Percentiles rank a stretch among this genome's conserved stretches.
phyloP scores from a whole-genome alignment of 2,329 filamentous ascomycete species.

The Paradendryphiella salina region DNA sequence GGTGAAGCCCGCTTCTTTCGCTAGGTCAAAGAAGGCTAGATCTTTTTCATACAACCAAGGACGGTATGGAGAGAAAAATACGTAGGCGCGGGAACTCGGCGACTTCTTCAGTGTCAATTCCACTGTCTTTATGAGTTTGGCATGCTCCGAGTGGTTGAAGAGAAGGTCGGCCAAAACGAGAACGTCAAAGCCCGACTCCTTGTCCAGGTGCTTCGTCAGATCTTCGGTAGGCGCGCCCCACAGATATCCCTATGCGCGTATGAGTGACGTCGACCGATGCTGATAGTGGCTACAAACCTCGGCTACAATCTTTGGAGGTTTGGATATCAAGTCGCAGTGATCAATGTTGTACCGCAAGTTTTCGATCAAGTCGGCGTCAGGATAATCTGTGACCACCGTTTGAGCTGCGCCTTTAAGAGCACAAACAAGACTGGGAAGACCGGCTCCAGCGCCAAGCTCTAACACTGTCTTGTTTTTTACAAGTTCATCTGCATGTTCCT shows the following conservation, averaged over 20 bases:
- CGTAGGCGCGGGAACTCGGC: slow-evolving; percentile 66
- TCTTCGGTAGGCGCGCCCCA: slow-evolving; percentile 72
- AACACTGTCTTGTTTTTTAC: slow-evolving; percentile 73
- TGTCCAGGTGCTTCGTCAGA: slow-evolving; percentile 62
- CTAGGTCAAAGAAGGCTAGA: slow-evolving; percentile 81
- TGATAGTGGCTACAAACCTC: slow-evolving; percentile 31
- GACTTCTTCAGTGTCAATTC: slow-evolving; percentile 64
- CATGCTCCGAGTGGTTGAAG: slow-evolving; percentile 88
- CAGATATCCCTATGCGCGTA: slow-evolving; percentile 66
- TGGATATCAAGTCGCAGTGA: slow-evolving; percentile 53
- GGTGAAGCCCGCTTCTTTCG: slow-evolving; percentile 68
- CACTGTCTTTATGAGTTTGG: slow-evolving; percentile 73
- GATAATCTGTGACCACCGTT: slow-evolving; percentile 85
- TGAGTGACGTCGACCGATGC: slow-evolving; percentile 11
- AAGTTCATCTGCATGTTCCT: slow-evolving; percentile 63
- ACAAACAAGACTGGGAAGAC: slow-evolving; percentile 78
- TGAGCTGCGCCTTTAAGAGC: slow-evolving; percentile 68
- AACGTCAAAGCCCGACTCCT: slow-evolving; percentile 67
- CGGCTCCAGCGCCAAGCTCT: slow-evolving; percentile 87
- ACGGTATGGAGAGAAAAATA: slow-evolving; percentile 93
- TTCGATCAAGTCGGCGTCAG: slow-evolving; percentile 77
- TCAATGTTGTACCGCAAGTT: slow-evolving; percentile 78
- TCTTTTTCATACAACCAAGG: slow-evolving; percentile 88
- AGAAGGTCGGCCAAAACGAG: slow-evolving; percentile 85
- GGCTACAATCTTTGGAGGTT: slow-evolving; percentile 46